Conservation (phyloP, 306 rosid genomes). For the Chamaecrista fasciculata region DNA sequence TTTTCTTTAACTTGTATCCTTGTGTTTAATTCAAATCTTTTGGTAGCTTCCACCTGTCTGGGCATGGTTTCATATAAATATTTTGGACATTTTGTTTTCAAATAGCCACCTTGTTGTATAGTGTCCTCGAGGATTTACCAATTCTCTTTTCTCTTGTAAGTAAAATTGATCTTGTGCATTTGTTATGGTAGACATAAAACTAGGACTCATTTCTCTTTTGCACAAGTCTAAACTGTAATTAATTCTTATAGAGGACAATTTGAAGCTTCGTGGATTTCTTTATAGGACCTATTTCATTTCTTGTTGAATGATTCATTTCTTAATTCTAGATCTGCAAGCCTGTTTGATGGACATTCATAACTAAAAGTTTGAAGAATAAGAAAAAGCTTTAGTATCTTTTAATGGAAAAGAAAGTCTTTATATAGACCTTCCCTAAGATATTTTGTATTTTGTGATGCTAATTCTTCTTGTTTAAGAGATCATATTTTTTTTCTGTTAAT, state of each 20-base stretch:
- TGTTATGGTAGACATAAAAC: not conserved
- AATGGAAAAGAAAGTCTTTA: not conserved
- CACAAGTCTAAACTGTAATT: not conserved
- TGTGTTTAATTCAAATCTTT: not conserved
- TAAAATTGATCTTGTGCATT: not conserved
- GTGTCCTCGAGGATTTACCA: too few relatives aligned
- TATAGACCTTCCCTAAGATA: not conserved
- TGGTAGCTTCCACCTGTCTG: not conserved
- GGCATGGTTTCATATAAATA: not conserved
- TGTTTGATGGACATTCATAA: not conserved
- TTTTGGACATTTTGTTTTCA: not conserved
- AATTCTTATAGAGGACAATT: not conserved
- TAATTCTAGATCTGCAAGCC: not conserved
- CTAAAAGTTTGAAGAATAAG: too few relatives aligned
- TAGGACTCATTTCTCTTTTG: not conserved
- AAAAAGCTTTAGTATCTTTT: too few relatives aligned
- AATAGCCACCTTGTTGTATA: too few relatives aligned
- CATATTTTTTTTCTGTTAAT: slow-evolving; percentile 15
- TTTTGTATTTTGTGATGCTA: not conserved
- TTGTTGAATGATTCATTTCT: not conserved
- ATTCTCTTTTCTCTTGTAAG: not conserved
- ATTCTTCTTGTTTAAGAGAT: not conserved
- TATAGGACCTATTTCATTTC: not conserved
- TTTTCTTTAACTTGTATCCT: not conserved
- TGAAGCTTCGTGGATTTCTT: not conserved